A percentile compares a stretch with the other conserved stretches of the same genome.
phyloP scores from a whole-genome alignment of 2,329 filamentous ascomycete genomes.

The Coleophoma crateriformis region DNA sequence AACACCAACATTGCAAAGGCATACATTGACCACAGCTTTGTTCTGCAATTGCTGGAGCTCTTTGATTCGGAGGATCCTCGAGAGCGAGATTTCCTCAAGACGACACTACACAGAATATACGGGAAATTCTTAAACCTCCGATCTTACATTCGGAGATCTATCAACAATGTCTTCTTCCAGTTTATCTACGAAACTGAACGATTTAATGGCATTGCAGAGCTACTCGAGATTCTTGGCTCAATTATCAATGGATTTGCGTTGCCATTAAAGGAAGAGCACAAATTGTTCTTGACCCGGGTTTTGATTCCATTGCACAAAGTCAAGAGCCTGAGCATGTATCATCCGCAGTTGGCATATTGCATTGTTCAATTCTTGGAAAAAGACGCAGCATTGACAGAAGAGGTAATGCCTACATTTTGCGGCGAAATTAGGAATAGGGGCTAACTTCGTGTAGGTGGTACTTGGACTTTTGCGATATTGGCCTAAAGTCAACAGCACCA shows the following conservation, averaged over 20 bases:
- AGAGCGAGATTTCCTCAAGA: constrained; percentile 96
- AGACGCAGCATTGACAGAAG: constrained; percentile 93
- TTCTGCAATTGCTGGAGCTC: constrained; percentile 90
- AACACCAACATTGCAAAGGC: constrained; percentile 99
- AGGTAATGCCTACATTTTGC: constrained; percentile 46
- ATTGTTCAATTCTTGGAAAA: constrained; percentile 99
- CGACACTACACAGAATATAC: constrained; percentile 94
- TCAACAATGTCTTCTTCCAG: constrained; percentile 99
- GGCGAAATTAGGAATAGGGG: background rate
- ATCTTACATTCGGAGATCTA: constrained; percentile 94
- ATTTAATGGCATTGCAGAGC: constrained; percentile 96
- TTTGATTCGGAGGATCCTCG: constrained; percentile 98
- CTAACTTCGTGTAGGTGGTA: constrained; percentile 59
- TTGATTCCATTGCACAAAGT: constrained; percentile 94
- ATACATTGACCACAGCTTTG: constrained; percentile 97
- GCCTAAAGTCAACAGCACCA: constrained; percentile 99
- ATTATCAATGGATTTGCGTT: constrained; percentile 99
- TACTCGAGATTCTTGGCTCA: constrained; percentile 93
- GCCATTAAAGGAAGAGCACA: constrained; percentile 96
- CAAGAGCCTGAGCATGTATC: constrained; percentile 99
- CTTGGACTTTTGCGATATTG: constrained; percentile 92
- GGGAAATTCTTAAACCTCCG: constrained; percentile 97
- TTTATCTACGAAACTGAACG: constrained; percentile 98
- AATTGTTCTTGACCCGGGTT: constrained; percentile 91
- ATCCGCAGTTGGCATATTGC: constrained; percentile 95